Percentiles rank a stretch among this genome's conserved stretches.
Evolutionary conservation across 139 green algal species (phyloP).

Genomic region (Micractinium conductrix): DNA sequence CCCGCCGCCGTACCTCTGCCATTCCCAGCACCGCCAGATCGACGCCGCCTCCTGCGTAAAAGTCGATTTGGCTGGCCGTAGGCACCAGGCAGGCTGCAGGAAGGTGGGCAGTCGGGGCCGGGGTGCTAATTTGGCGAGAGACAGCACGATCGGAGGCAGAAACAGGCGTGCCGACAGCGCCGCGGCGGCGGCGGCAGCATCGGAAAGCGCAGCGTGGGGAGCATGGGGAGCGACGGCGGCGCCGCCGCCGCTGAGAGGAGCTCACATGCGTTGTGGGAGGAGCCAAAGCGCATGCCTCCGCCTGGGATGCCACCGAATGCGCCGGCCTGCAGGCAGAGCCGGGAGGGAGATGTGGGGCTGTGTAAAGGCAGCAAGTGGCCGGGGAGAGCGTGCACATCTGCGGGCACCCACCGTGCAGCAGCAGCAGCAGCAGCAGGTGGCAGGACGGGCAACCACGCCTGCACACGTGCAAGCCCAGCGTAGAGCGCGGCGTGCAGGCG

Average conservation of each 20-base stretch:
- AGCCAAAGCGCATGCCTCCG: conserved; percentile 52
- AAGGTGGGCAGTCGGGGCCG: too few relatives aligned
- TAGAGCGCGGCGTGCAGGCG: too few relatives aligned
- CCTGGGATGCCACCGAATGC: conserved; percentile 54
- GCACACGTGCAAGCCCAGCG: too few relatives aligned
- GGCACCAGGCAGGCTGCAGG: conserved; percentile 28
- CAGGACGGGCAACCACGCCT: too few relatives aligned
- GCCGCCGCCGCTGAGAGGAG: too few relatives aligned
- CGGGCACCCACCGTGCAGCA: not conserved
- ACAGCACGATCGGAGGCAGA: too few relatives aligned
- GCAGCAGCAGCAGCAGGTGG: not conserved
- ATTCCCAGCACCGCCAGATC: conserved; percentile 58
- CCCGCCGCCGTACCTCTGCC: conserved; percentile 43
- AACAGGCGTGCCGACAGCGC: too few relatives aligned
- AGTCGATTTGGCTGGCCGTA: conserved; percentile 55
- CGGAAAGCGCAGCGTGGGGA: too few relatives aligned
- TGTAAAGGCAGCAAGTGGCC: not conserved
- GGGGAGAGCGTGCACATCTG: not conserved
- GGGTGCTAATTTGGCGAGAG: too few relatives aligned
- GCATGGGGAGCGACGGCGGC: too few relatives aligned
- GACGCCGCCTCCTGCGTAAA: conserved; percentile 46
- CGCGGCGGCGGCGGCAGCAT: not conserved
- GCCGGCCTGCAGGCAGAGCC: conserved; percentile 34
- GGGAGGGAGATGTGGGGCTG: not conserved
- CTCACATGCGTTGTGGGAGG: conserved; percentile 38